Conservation (phyloP, 805 yeast species). For the Lachancea thermotolerans region DNA sequence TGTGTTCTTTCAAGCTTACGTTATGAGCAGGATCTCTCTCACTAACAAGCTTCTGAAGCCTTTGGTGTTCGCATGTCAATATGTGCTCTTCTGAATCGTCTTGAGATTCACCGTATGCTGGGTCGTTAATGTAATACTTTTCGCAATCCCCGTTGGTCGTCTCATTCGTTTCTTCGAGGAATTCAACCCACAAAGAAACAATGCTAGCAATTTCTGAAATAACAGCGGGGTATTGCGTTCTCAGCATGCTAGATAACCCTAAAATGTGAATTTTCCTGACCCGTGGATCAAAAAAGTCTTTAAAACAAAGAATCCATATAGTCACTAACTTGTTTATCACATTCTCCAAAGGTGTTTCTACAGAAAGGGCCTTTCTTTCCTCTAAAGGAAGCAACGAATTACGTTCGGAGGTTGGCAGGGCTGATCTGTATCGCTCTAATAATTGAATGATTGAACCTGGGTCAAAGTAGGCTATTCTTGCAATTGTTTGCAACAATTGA, state of each 20-base stretch:
- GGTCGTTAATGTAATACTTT: slow-evolving; percentile 41
- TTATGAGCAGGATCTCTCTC: slow-evolving; percentile 47
- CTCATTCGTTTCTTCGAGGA: slow-evolving; percentile 75
- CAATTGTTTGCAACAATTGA: slow-evolving; percentile 32
- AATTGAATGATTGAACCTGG: slow-evolving; percentile 30
- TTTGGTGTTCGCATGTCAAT: slow-evolving; percentile 36
- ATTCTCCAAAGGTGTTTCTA: slow-evolving; percentile 23
- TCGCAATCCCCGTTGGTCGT: slow-evolving; percentile 47
- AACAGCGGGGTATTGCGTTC: slow-evolving; percentile 31
- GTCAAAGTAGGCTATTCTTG: slow-evolving; percentile 32
- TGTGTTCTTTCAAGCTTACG: slow-evolving; percentile 41
- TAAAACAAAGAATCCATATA: slow-evolving; percentile 40
- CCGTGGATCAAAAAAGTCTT: slow-evolving; percentile 65
- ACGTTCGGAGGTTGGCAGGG: slow-evolving; percentile 18
- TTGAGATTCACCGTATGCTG: slow-evolving; percentile 14
- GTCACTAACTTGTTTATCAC: slow-evolving; percentile 27
- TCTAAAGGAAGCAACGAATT: slow-evolving; percentile 17
- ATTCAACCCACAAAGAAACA: slow-evolving; percentile 39
- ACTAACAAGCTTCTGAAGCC: slow-evolving; percentile 36
- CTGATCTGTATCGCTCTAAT: slow-evolving; percentile 22
- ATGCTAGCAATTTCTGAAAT: slow-evolving; percentile 31
- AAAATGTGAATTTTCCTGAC: slow-evolving; percentile 61
- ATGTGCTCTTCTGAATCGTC: slow-evolving; percentile 26
- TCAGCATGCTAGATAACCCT: slow-evolving; percentile 50
- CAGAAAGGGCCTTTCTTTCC: slow-evolving; percentile 19